Evolutionary conservation across 2,329 filamentous ascomycete genomes (phyloP).

Genomic region (Pyrenochaeta sp.): DNA sequence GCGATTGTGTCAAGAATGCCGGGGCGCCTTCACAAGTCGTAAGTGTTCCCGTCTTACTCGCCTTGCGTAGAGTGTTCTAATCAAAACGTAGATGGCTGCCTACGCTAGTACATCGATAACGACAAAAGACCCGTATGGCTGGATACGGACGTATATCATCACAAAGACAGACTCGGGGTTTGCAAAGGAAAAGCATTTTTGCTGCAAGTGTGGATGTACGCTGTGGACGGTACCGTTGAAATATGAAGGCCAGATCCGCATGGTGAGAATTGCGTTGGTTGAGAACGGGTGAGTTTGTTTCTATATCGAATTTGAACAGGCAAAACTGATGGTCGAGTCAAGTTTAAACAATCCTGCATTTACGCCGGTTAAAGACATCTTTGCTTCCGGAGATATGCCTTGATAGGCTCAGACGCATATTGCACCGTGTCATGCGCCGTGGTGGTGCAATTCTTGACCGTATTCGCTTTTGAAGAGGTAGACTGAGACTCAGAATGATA

Average conservation of each 20-base stretch:
- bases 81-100: constrained; percentile 1
- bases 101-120: constrained; percentile 2
- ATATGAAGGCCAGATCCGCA: constrained; percentile 3
- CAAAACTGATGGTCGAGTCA: constrained; percentile 1
- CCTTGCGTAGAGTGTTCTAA: not conserved
- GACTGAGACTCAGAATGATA: not conserved
- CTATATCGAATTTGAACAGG: not conserved
- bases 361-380: constrained; percentile 3
- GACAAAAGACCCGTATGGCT: constrained; percentile 3
- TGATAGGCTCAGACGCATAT: not conserved
- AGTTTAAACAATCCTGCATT: constrained; percentile 2
- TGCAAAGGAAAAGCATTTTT: constrained; percentile 8
- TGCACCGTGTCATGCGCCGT: not conserved
- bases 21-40: constrained; percentile 5
- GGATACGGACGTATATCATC: constrained; percentile 3
- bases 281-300: constrained; percentile 1
- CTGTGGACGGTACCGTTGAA: constrained; percentile 6
- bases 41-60: not conserved
- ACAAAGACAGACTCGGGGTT: constrained; percentile 1
- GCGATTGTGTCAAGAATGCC: constrained; percentile 1
- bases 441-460: not conserved
- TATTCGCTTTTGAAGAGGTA: not conserved
- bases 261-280: constrained; percentile 2
- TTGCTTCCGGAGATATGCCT: not conserved
- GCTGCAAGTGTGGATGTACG: constrained; percentile 4